These are phyloP conservation scores for Yamadazyma epiphylla DNA, from an alignment of 1,139 yeast genomes.

Conservation along the genomic window DNA sequence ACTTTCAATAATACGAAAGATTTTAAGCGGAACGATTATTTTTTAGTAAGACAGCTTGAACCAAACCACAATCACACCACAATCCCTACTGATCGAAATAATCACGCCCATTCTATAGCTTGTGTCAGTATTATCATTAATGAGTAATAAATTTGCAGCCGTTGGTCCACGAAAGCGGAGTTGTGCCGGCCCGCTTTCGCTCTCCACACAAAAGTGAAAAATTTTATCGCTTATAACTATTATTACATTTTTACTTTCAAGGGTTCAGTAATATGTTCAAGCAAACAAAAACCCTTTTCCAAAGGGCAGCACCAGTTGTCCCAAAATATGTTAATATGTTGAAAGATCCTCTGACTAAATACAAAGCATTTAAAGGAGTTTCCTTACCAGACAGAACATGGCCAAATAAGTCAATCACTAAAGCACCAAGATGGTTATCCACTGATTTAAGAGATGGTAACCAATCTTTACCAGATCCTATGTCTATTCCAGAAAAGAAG, in stretches of 20 bases:
- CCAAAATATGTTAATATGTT: slow-evolving; percentile 26
- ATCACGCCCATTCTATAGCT: too few species aligned
- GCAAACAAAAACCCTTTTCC: slow-evolving; percentile 19
- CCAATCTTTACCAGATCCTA: slow-evolving; percentile 96
- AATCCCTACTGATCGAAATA: too few species aligned
- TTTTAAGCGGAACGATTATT: too few species aligned
- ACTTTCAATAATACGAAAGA: too few species aligned
- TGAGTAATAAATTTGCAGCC: too few species aligned
- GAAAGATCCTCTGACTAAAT: slow-evolving; percentile 75
- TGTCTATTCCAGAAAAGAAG: slow-evolving; percentile 87
- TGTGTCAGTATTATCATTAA: too few species aligned
- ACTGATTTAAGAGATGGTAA: slow-evolving; percentile 97
- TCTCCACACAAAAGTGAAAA: neutral
- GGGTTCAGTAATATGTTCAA: slow-evolving; percentile 21
- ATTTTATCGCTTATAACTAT: neutral
- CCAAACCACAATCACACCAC: too few species aligned
- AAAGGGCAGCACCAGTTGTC: slow-evolving; percentile 21
- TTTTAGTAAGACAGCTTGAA: too few species aligned
- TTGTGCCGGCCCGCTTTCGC: neutral
- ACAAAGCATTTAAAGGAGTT: slow-evolving; percentile 64
- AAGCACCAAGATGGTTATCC: slow-evolving; percentile 94
- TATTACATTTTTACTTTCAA: neutral
- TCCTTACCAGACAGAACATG: slow-evolving; percentile 76
- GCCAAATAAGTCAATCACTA: slow-evolving; percentile 73
- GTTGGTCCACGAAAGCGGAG: neutral